Evolutionary conservation across 1,284 basidiomycete species (phyloP), one percentile per base, ranked within the genome.

Genomic region (Rhodotorula sp.): DNA sequence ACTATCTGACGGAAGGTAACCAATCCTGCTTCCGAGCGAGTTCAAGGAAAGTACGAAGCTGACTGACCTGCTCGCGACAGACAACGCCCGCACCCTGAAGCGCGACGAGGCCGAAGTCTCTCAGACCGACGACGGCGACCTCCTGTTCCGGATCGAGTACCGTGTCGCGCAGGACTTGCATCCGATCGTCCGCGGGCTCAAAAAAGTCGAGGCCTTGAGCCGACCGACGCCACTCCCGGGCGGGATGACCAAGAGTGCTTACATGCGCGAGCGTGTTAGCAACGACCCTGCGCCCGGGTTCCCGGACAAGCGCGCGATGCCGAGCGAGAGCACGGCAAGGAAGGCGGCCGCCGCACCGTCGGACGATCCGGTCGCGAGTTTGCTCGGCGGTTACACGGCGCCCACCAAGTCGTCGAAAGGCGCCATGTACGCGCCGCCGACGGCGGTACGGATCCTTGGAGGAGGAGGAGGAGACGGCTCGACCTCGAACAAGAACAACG

Each of bases 71-170:
- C 34, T n/a, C 5, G 10, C 18, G 14, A 34, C 55, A 72, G 70
- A 61, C 28, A 59, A 64, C 28, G 21, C 6, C n/a, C 64, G 71
- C 38, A 62, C 60, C 6, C 49, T 26, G 12, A 14, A n/a, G 5
- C 64, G 71, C n/a, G 45, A 38, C 48, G 48, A 64, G 34, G 72
- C 72, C 61, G 72, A 73, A 45, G 59, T 66, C 19, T 61, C 60
- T 31, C 69, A 71, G n/a, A 49, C 69, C 1, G 58, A 65, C 38
- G 62, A 49, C n/a, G n/a, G 23, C 34, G 26, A 55, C 26, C 54
- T 57, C 5, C 57, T 63, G 19, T 76, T 70, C 65, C 72, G 75
- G 26, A 70, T 76, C 68, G 75, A 76, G 59, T 76, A 72, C 64
- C 72, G 70, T 18, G n/a, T 23, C 7, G 64, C 66, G 16, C 75